Percentiles rank a stretch among this genome's conserved stretches.
These are phyloP conservation scores for Lactifluus subvellereus DNA, from an alignment of 768 basidiomycete genomes.

Conservation along the genomic window DNA sequence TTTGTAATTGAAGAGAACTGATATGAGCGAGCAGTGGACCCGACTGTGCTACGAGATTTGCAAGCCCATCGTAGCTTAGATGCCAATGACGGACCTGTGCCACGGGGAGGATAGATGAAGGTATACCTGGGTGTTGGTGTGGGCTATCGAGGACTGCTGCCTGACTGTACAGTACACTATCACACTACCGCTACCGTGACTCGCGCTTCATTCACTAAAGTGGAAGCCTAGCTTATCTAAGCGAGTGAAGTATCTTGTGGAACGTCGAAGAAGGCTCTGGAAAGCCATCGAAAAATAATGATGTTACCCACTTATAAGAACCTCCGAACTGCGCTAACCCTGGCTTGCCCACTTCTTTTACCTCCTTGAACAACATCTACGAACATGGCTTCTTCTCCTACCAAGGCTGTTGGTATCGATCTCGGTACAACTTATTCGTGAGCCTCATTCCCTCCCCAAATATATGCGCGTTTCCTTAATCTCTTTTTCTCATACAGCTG, in stretches of 20 bases:
- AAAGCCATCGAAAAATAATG: constrained; percentile 28
- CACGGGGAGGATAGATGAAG: constrained; percentile 7
- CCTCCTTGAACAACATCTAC: background rate
- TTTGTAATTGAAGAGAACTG: constrained; percentile 10
- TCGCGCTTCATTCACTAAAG: background rate
- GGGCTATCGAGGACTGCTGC: background rate
- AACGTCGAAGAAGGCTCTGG: constrained; percentile 27
- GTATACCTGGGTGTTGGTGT: background rate
- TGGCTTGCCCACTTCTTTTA: constrained; percentile 23
- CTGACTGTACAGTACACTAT: constrained; percentile 2
- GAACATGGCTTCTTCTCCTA: constrained; percentile 15
- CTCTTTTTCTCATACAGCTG: constrained; percentile 47
- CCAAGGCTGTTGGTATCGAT: constrained; percentile 86
- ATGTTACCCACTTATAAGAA: constrained; percentile 24
- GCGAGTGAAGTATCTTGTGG: constrained; percentile 19
- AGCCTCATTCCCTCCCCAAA: constrained; percentile 29
- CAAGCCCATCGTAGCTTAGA: constrained; percentile 85
- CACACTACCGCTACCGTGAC: background rate
- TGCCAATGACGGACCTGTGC: constrained; percentile 10
- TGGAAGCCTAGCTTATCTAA: constrained; percentile 13
- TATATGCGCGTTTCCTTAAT: constrained; percentile 5
- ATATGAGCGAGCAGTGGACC: constrained; percentile 57
- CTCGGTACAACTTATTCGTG: constrained; percentile 91
- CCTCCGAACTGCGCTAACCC: constrained; percentile 12
- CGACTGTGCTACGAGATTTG: constrained; percentile 79